Evolutionary conservation across 2,329 filamentous ascomycete genomes (phyloP), one percentile per base, ranked within the genome.

Genomic region (Pseudogymnoascus sp.): DNA sequence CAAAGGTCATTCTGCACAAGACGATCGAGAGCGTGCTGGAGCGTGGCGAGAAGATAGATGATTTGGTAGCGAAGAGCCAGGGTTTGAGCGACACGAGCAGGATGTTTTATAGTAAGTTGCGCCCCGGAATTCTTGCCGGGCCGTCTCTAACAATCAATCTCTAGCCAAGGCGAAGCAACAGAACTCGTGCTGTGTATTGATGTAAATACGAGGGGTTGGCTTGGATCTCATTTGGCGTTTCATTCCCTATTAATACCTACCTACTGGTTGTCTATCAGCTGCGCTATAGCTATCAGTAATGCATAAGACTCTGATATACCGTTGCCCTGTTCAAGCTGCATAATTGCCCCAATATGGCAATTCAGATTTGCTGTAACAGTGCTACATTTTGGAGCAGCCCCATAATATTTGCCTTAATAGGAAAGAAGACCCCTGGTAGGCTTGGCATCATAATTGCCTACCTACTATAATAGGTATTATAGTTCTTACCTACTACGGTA

Each of bases 1-100:
- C 93, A 65, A 97, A 97, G 84, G 93, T 96, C 73, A 88, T 96
- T 64, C 82, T 99, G 70, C 92, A 97, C 79, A 96, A 97, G 84
- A 97, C 95, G 49, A 97, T 96, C 71, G 89, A 96, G 80, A 90
- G 86, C 71, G 87, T 88, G 64, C 76, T 97, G 71, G 88, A 97
- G 80, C 85, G 95, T 65, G 95, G 93, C 43, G 93, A 97, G 85
- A 97, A 97, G 83, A 91, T 99, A 69, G 93, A 97, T 73, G 90
- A 89, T 70, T 78, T 99, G 69, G 93, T 97, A 52, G 88, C 88
- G 67, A 97, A 97, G 85, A 96, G 91, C 71, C 91, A 96, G 70
- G 91, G 88, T 11, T 77, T 99, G 71, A 96, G 91, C 77, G 85
- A 86, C 59, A 90, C 95, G 81, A 96, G 91, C 79, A 97, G 96